A percentile compares a stretch with the other conserved stretches of the same genome.
These are phyloP conservation scores for Crithidia fasciculata DNA, from an alignment of 208 protist species.

Conservation along the genomic window DNA sequence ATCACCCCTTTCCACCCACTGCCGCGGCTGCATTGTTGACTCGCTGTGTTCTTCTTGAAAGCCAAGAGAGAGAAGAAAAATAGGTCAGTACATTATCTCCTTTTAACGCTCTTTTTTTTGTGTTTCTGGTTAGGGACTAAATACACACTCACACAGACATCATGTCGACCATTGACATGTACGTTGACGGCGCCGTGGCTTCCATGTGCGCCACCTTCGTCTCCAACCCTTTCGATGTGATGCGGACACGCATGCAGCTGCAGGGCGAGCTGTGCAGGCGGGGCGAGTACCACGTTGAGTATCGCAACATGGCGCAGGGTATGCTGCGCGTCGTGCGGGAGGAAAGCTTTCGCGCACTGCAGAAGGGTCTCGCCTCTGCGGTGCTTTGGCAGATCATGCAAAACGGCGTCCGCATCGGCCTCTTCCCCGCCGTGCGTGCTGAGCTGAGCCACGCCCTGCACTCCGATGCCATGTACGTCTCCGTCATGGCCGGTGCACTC, in stretches of 20 bases:
- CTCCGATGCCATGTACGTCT: slow-evolving; percentile 27
- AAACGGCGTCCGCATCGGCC: slow-evolving; percentile 70
- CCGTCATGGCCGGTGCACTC: slow-evolving; percentile 19
- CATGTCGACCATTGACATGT: slow-evolving; percentile 56
- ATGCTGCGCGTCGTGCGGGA: slow-evolving; percentile 46
- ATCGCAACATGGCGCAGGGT: slow-evolving; percentile 56
- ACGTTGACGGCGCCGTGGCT: slow-evolving; percentile 55
- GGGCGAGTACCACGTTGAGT: slow-evolving; percentile 56
- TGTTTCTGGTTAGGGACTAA: no score
- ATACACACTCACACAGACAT: not conserved
- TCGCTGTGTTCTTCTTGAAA: no score
- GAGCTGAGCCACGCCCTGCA: slow-evolving; percentile 24
- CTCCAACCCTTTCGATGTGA: slow-evolving; percentile 80
- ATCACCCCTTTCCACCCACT: no score
- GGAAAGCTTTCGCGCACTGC: slow-evolving; percentile 58
- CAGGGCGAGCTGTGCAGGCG: slow-evolving; percentile 60
- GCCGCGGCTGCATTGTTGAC: no score
- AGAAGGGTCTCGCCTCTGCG: slow-evolving; percentile 56
- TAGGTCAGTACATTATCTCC: no score
- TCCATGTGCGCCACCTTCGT: slow-evolving; percentile 51
- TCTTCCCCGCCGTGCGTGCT: slow-evolving; percentile 51
- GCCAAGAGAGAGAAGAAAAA: no score
- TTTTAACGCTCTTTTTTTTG: no score
- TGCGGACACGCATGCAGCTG: slow-evolving; percentile 75
- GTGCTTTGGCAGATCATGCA: slow-evolving; percentile 64